Base-by-base conservation (phyloP, 176 grass and related monocot genomes). In the Triticum urartu region DNA sequence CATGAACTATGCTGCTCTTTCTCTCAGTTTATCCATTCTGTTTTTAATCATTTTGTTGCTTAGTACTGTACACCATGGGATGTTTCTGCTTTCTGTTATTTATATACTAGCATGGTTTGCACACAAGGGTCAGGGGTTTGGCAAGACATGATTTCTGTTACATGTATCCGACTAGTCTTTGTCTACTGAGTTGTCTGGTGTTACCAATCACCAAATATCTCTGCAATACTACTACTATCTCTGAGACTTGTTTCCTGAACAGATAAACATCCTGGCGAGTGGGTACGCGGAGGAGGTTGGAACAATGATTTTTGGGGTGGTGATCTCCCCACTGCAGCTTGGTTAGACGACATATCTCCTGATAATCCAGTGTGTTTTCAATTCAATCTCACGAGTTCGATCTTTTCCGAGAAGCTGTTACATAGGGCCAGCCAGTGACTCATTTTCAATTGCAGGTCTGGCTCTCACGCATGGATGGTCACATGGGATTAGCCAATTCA, bases 401-500 rank as follows among this genome's bases (percentile, higher is more conserved):
- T 77, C 8, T 25, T 87, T 70, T 52, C 8, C 6, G 0, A 43
- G 48, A 87, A 81, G 21, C 52, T 13, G 48, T 79, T 61, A 69
- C 14, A 62, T 11, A 54, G 68, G 22, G 4, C 15, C 78, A 28
- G 56, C 35, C 26, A 28, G 18, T 26, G 42, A 82, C 65, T 72
- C 48, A 2, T 78, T 81, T 81, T 84, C 9, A 71, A 66, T 60
- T 87, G 28, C 60, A 99, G 97, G 89, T 96, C 14, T 99, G 92
- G 94, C 85, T 99, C 70, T 90, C 87, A 26, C 90, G 90, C 61
- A 99, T 91, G 94, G 94, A 99, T 88, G 88, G 94, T 20, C 94
- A 99, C 84, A 93, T 93, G 92, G 94, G 92, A 80, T 18, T 99
- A 70, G 92, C 90, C 50, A 99, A 99, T 89, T 96, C 94, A 30